Base-by-base conservation (phyloP, 179 eudicot species). In the Beta lomatogona region DNA sequence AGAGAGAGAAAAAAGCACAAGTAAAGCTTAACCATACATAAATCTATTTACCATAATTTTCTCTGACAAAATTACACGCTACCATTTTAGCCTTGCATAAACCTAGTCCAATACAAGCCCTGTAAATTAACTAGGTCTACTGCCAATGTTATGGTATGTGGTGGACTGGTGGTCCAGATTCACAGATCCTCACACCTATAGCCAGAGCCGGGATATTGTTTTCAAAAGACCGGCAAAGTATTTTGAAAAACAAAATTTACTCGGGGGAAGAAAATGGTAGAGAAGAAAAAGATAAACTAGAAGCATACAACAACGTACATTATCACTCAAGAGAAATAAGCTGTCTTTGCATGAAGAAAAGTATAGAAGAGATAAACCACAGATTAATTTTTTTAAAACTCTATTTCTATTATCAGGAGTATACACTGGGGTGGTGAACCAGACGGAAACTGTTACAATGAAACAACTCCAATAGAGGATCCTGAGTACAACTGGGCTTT, bases 371-470 rank as follows among this genome's bases (percentile, higher is more conserved):
- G 19, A 66, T 5, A 9, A 48, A 48, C 9, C 52, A 48, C 3
- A 48, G 6, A 48, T 48, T 1, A 48, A 1, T 48, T 9, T 48
- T 1, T 9, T 71, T 71, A 10, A 71, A 11, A 8, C 12, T 25
- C 12, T 22, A 22, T 52, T 73, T 53, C 64, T 11, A 69, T 14
- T n/a, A 54, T 44, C 87, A 93, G 97, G 94, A 87, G 93, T 73
- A 69, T 64, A 75, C 89, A 89, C 10, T 93, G 98, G 98, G 91
- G 94, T 31, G 97, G 88, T 13, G 82, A 88, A 50, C 80, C 90
- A 54, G 78, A 72, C 6, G 92, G 92, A 2, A 93, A 93, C 80
- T 93, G 98, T 50, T 90, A 91, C 89, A 92, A 93, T 31, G 85
- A 93, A 85, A 92, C 94, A 31, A 85, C 82, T 0, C 77, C 85